Conservation (phyloP, 345 rosid genomes). For the Alliaria petiolata region DNA sequence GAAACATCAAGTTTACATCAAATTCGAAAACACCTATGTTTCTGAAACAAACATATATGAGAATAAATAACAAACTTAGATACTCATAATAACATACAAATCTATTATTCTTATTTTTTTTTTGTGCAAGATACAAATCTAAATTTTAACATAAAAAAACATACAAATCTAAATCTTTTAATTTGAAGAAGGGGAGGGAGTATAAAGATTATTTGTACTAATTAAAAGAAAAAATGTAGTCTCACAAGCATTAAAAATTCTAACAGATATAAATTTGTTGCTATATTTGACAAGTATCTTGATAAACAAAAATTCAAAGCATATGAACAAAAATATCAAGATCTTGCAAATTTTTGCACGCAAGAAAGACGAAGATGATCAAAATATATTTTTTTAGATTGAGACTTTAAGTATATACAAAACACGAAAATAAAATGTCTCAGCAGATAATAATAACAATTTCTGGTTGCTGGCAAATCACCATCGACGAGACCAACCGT, state of each 20-base stretch:
- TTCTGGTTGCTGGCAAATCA: background rate
- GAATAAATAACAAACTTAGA: too few relatives aligned
- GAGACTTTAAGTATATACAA: constrained; percentile 2
- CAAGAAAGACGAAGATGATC: background rate
- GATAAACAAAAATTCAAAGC: background rate
- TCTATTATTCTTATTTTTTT: too few relatives aligned
- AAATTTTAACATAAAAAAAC: background rate
- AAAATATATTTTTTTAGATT: background rate
- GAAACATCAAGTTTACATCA: background rate
- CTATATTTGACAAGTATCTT: background rate
- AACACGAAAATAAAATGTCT: background rate
- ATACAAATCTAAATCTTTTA: background rate
- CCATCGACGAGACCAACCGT: constrained; percentile 30
- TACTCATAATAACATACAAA: too few relatives aligned
- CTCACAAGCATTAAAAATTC: background rate
- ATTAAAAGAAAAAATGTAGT: background rate
- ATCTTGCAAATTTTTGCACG: background rate
- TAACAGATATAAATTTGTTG: background rate
- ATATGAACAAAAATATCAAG: background rate
- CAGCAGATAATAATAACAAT: background rate
- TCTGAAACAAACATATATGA: background rate
- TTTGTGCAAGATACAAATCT: too few relatives aligned
- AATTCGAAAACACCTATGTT: background rate
- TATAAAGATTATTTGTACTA: background rate
- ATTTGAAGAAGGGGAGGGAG: background rate